Base-by-base conservation (phyloP, 495 filamentous ascomycete species). In the Penicillium goetzii region DNA sequence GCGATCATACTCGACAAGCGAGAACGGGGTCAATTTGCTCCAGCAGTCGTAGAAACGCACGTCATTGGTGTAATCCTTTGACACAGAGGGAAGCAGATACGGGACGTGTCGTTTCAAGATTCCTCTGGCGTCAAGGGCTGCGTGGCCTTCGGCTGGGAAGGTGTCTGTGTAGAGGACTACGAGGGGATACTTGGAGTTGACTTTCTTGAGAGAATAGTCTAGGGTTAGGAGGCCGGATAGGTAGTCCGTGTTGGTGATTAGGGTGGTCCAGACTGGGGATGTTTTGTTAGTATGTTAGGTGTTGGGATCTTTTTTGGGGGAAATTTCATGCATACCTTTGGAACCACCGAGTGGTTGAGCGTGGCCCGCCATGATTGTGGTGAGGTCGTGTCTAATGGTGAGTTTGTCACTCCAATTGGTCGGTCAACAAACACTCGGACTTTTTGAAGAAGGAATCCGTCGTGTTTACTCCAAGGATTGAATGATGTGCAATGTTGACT, bases 11-110 rank as follows among this genome's bases (percentile, higher is more conserved):
- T 90, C 84, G 14, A 76, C 75, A 9, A 94, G 80, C 14, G 84
- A 84, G 70, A 94, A 96, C 1, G 87, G 84, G 17, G 85, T 85
- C n/a, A 96, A 82, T 76, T 96, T 96, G 72, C 80, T 89, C 90
- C 91, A 96, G 82, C 86, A 89, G 66, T 93, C 90, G 72, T 90
- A 87, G 79, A 96, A 94, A 36, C 92, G 83, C 51, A 84, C 80
- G 69, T 93, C 90, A 45, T 88, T 81, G 50, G 60, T 58, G 54
- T 68, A 89, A 72, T 88, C 82, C 59, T 87, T 88, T 34, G 76
- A 66, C 0, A 75, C 70, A 0, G 78, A 78, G 0, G 90, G 90
- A 9, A 86, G 74, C 1, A 93, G 81, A 70, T 89, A 86, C 0
- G 83, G 79, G 59, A 92, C 81, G 38, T 75, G 83, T 68, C 86